These are phyloP conservation scores for Heritiera littoralis DNA, from an alignment of 345 rosid species.

Conservation along the genomic window DNA sequence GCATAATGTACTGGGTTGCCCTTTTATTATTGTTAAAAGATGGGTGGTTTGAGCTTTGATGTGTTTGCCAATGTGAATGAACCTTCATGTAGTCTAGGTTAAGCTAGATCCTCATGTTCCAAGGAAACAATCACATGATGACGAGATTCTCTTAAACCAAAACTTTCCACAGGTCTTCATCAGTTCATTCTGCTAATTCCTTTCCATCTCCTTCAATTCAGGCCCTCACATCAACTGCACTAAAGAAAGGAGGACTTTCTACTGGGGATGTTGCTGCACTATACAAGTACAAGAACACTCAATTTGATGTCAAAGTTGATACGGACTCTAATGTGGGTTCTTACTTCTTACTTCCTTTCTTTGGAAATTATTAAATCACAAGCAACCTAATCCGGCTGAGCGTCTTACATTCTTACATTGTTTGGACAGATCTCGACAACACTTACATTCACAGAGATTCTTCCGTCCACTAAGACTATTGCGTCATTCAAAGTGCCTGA, in stretches of 20 bases:
- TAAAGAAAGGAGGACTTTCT: slow-evolving; percentile 77
- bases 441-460: slow-evolving; percentile 61
- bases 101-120: not conserved
- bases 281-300: slow-evolving; percentile 72
- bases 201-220: slow-evolving; percentile 30
- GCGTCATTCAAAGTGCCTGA: slow-evolving; percentile 82
- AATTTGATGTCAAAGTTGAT: slow-evolving; percentile 77
- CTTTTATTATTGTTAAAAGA: not conserved
- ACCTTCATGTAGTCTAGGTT: not conserved
- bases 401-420: slow-evolving; percentile 15
- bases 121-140: not conserved
- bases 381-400: not conserved
- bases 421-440: slow-evolving; percentile 65
- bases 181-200: not conserved
- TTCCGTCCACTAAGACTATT: slow-evolving; percentile 83
- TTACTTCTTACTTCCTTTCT: not conserved
- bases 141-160: not conserved
- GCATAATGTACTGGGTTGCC: too few relatives aligned
- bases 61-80: not conserved
- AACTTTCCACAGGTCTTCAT: not conserved
- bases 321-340: slow-evolving; percentile 76
- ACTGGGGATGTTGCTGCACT: slow-evolving; percentile 74
- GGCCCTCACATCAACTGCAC: slow-evolving; percentile 80
- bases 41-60: not conserved
- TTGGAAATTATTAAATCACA: not conserved